A percentile compares a stretch with the other conserved stretches of the same genome.
Conservation (phyloP, 2,329 filamentous ascomycete genomes). For the Aspergillus pseudoviridinutans region DNA sequence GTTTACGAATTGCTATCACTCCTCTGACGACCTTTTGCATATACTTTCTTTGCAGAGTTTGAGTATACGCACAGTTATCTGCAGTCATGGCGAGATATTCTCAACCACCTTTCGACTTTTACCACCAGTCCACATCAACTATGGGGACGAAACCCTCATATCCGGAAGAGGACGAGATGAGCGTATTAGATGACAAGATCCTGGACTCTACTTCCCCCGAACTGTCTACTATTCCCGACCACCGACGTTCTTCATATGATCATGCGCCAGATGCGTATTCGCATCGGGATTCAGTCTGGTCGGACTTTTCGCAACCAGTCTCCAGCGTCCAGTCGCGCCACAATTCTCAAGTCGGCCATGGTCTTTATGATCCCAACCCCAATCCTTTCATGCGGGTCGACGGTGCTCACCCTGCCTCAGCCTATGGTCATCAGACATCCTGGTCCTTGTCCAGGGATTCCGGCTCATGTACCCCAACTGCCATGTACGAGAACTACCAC, state of each 20-base stretch:
- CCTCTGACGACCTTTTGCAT: slow-evolving; percentile 2
- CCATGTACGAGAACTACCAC: slow-evolving; percentile 62
- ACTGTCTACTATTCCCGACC: slow-evolving; percentile 45
- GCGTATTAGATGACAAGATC: slow-evolving; percentile 47
- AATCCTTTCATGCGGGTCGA: slow-evolving; percentile 64
- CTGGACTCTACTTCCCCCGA: slow-evolving; percentile 48
- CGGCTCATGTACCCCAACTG: slow-evolving; percentile 70
- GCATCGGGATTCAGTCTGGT: slow-evolving; percentile 50
- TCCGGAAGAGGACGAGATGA: slow-evolving; percentile 51
- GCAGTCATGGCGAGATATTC: slow-evolving; percentile 42
- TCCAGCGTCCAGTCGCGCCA: slow-evolving; percentile 40
- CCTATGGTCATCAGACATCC: slow-evolving; percentile 46
- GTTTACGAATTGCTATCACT: slow-evolving; percentile 1
- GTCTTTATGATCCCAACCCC: slow-evolving; percentile 48
- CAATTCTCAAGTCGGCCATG: slow-evolving; percentile 41
- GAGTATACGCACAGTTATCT: slow-evolving; percentile 23
- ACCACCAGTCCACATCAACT: slow-evolving; percentile 41
- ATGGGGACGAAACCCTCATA: slow-evolving; percentile 41
- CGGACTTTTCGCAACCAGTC: slow-evolving; percentile 43
- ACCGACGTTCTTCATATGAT: slow-evolving; percentile 44
- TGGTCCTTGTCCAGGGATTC: slow-evolving; percentile 66
- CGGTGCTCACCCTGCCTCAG: slow-evolving; percentile 40
- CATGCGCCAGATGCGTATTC: slow-evolving; percentile 51
- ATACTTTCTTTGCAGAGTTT: slow-evolving; percentile 4
- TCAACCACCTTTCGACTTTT: slow-evolving; percentile 41